Base-by-base conservation (phyloP, 371 early-diverging fungal genomes). In the Mortierella sp. region DNA sequence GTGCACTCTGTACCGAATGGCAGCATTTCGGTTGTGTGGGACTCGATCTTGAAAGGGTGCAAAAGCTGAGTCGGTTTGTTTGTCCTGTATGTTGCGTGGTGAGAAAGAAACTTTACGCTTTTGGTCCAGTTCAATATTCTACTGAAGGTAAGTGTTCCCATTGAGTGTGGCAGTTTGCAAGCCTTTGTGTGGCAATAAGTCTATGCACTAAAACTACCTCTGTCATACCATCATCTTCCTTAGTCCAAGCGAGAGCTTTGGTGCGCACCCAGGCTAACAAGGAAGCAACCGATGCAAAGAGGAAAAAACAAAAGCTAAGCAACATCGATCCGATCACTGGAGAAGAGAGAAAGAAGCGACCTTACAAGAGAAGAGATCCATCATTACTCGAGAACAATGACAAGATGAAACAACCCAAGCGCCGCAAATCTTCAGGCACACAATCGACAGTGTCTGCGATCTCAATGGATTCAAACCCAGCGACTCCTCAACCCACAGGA, bases 1-100 rank as follows among this genome's bases (percentile, higher is more conserved):
- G 93, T 70, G 92, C 93, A 59, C 43, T 68, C 24, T 93, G 93
- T 62, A 73, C 77, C 16, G 90, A 88, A 22, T 89, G 88, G 88
- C 90, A 85, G 77, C 93, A 93, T 68, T 64, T 85, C 2, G 63
- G 55, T 1, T 93, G 93, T 66, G 87, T 88, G 62, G 79, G 79
- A 26, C 24, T 86, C 35, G 62, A 70, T 8, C 52, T 80, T 28
- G 83, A 69, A 39, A 67, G 66, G 11, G 84, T 84, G 18, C 73
- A 66, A 24, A 69, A 57, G 51, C 66, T 81, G 35, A 69, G 45
- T 60, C 72, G 65, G 61, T 81, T 70, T 61, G 55, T 64, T 11
- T 81, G 83, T 37, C 83, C 83, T 22, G 68, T 81, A 0, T 81
- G 83, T 43, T 60, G 60, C 22, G 32, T 72, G 18, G 61, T 76